Evolutionary conservation across 805 yeast genomes (phyloP), one percentile per base, ranked within the genome.

Genomic region (Myxozyma udenii): DNA sequence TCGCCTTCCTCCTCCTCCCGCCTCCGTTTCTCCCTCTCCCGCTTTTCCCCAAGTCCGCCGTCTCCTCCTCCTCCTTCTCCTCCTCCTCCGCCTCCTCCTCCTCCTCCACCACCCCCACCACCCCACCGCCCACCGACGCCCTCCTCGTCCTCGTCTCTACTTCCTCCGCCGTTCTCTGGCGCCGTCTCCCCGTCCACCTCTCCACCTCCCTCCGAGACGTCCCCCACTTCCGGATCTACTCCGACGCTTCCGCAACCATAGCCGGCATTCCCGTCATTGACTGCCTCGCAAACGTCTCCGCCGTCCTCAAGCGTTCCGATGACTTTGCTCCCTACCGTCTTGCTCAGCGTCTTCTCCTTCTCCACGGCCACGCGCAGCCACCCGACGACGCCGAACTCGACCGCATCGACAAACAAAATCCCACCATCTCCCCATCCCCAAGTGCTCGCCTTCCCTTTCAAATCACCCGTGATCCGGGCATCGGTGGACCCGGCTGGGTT

Each of bases 121-220:
- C n/a, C n/a, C n/a, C n/a, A n/a, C n/a, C n/a, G n/a, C n/a, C n/a
- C n/a, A n/a, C n/a, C 44, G 39, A 38, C 39, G 5, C 44, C 25
- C n/a, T 46, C 44, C 12, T 39, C 19, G 42, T 45, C 65, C 44
- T 69, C 62, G 50, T 69, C 46, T 68, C 68, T 46, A 67, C 71
- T 1, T 71, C 72, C 18, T 61, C 64, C 5, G 61, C 66, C 4
- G 68, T 63, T 3, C 53, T 64, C 45, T 66, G 69, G 69, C 42
- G 57, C 18, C 67, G 72, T 12, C 41, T 68, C 41, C 72, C 73
- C 4, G 46, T 66, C 18, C 74, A 71, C 47, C 35, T 67, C 24
- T 40, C 58, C 37, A 67, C 73, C n/a, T 63, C 71, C 11, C 49
- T 70, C 28, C 53, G 44, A 21, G 4, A 24, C 23, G 62, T 65